Evolutionary conservation across 2,329 filamentous ascomycete species (phyloP).

Genomic region (Arthrinium phaeospermum): DNA sequence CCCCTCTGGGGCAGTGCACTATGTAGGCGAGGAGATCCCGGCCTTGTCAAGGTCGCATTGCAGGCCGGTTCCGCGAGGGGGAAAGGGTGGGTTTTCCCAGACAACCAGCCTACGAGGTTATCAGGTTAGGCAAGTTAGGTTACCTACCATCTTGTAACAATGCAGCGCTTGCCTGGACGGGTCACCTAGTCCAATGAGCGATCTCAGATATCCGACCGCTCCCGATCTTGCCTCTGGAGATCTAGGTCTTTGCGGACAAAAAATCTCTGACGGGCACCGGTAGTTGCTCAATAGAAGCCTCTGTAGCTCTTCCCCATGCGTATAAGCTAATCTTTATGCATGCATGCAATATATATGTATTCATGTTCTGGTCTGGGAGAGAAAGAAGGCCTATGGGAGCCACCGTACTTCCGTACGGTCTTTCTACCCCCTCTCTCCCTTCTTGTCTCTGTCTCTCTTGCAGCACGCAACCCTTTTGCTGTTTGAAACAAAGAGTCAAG

Average conservation of each 20-base stretch:
- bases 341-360: conserved; percentile 13
- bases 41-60: conserved; percentile 21
- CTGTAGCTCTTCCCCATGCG: conserved; percentile 4
- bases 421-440: too few relatives aligned
- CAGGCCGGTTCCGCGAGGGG: conserved; percentile 19
- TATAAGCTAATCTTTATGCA: background rate
- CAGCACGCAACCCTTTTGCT: background rate
- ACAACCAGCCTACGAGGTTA: conserved; percentile 9
- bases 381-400: background rate
- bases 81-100: conserved; percentile 3
- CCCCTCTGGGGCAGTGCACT: background rate
- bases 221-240: conserved; percentile 17
- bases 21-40: conserved; percentile 14
- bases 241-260: background rate
- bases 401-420: background rate
- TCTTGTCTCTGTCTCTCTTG: background rate
- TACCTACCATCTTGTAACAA: background rate
- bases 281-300: background rate
- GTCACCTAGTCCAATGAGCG: conserved; percentile 8
- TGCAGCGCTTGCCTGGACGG: conserved; percentile 12
- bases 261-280: conserved; percentile 10
- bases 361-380: background rate
- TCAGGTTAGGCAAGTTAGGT: background rate
- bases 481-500: conserved; percentile 12
- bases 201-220: conserved; percentile 18